Percentiles rank a stretch among this genome's conserved stretches.
These are phyloP conservation scores for Penicillium taxi DNA, from an alignment of 495 filamentous ascomycete genomes.

Conservation along the genomic window DNA sequence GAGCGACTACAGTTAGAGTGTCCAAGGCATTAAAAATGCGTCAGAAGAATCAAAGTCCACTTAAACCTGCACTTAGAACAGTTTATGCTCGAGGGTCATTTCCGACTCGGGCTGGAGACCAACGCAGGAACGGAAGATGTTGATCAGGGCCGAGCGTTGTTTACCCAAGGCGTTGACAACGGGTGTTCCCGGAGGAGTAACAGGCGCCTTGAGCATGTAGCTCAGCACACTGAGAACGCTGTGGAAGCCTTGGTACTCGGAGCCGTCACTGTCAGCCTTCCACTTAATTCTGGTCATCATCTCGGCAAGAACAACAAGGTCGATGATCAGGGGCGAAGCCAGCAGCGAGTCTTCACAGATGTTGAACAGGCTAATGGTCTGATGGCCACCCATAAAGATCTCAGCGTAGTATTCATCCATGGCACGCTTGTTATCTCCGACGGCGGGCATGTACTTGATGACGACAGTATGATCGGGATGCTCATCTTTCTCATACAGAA, in stretches of 20 bases:
- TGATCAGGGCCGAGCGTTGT: conserved; percentile 89
- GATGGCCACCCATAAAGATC: conserved; percentile 98
- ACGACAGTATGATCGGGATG: conserved; percentile 86
- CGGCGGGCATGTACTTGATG: conserved; percentile 98
- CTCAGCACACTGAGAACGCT: conserved; percentile 94
- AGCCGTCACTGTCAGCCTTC: conserved; percentile 54
- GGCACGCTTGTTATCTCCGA: conserved; percentile 98
- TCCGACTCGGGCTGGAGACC: conserved; percentile 96
- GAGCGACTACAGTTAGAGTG: conserved; percentile 32
- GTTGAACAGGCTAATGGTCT: conserved; percentile 97
- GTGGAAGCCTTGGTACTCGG: conserved; percentile 89
- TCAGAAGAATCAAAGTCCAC: neutral
- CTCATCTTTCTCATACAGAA: conserved; percentile 82
- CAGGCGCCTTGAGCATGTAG: conserved; percentile 99
- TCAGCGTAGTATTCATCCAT: conserved; percentile 98
- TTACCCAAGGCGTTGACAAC: conserved; percentile 95
- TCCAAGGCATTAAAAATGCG: neutral
- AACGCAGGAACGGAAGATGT: conserved; percentile 98
- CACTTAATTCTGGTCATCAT: conserved; percentile 98
- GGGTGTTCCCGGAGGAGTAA: conserved; percentile 91
- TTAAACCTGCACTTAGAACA: conserved; percentile 25
- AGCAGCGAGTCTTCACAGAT: conserved; percentile 98
- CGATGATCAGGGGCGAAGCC: conserved; percentile 96
- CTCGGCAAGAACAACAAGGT: conserved; percentile 84
- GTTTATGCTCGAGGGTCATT: conserved; percentile 99